These are phyloP conservation scores for Cercospora nicotianae DNA, from an alignment of 2,329 filamentous ascomycete genomes.

Conservation along the genomic window DNA sequence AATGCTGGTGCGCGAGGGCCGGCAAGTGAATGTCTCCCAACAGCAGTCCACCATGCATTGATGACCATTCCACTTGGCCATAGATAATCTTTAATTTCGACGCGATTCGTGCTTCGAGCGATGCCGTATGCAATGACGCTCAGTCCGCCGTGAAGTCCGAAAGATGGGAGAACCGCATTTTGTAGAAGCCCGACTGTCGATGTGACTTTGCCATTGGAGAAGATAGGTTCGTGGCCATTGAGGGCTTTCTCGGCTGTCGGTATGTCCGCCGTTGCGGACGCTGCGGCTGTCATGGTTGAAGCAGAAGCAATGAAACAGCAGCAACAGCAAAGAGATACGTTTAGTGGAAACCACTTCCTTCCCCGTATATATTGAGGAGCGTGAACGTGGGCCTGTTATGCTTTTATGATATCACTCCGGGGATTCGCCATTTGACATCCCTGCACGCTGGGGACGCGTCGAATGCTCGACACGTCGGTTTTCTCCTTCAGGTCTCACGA, in stretches of 20 bases:
- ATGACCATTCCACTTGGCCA: slow-evolving; percentile 45
- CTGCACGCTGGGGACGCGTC: slow-evolving; percentile 3
- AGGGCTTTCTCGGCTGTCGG: slow-evolving; percentile 9
- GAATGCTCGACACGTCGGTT: background rate
- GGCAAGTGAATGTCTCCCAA: slow-evolving; percentile 53
- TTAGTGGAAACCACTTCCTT: background rate
- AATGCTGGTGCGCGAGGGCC: slow-evolving; percentile 46
- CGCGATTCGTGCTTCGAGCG: slow-evolving; percentile 54
- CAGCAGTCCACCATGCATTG: slow-evolving; percentile 62
- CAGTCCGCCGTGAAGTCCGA: slow-evolving; percentile 55
- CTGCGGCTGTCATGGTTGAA: slow-evolving; percentile 13
- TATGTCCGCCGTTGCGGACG: slow-evolving; percentile 11
- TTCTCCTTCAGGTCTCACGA: background rate
- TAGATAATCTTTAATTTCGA: slow-evolving; percentile 62
- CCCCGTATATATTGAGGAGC: slow-evolving; percentile 5
- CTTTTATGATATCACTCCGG: slow-evolving; percentile 17
- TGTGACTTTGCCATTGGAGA: background rate
- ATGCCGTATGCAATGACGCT: slow-evolving; percentile 54
- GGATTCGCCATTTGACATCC: slow-evolving; percentile 13
- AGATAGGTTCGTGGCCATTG: background rate
- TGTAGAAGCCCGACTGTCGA: slow-evolving; percentile 52
- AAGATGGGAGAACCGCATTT: slow-evolving; percentile 56
- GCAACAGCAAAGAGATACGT: background rate
- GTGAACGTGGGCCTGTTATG: background rate
- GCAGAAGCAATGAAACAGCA: background rate